Percentiles rank a stretch among this genome's conserved stretches.
Evolutionary conservation across 1,284 basidiomycete genomes (phyloP).

Genomic region (Xanthoconium separans): DNA sequence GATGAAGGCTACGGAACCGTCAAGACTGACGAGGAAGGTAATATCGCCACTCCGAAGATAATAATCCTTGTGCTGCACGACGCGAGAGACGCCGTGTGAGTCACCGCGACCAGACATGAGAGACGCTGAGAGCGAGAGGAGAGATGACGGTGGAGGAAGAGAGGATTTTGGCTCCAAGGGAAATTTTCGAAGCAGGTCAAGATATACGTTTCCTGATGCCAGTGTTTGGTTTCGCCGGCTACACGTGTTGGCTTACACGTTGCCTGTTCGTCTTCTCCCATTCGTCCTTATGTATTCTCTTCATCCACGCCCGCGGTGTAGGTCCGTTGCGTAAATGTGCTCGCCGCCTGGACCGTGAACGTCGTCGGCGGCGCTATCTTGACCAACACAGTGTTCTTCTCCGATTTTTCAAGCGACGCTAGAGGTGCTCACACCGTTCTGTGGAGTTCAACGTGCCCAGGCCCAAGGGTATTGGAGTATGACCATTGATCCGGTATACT

Average conservation of each 20-base stretch:
- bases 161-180: conserved; percentile 32
- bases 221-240: conserved; percentile 25
- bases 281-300: conserved; percentile 22
- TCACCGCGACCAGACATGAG: conserved; percentile 22
- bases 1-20: conserved; percentile 4
- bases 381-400: conserved; percentile 4
- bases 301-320: conserved; percentile 10
- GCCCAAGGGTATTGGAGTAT: conserved; percentile 18
- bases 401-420: conserved; percentile 11
- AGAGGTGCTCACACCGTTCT: neutral
- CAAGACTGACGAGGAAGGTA: conserved; percentile 48
- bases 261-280: conserved; percentile 13
- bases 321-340: conserved; percentile 29
- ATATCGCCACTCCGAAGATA: conserved; percentile 56
- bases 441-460: conserved; percentile 14
- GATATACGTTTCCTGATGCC: conserved; percentile 33
- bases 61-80: conserved; percentile 42
- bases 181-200: conserved; percentile 35
- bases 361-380: neutral
- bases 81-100: conserved; percentile 25
- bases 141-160: conserved; percentile 25
- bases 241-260: conserved; percentile 44
- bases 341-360: conserved; percentile 1
- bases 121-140: conserved; percentile 23
- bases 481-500: conserved; percentile 7